Conservation (phyloP, 179 eudicot species). For the Kewa caespitosa region DNA sequence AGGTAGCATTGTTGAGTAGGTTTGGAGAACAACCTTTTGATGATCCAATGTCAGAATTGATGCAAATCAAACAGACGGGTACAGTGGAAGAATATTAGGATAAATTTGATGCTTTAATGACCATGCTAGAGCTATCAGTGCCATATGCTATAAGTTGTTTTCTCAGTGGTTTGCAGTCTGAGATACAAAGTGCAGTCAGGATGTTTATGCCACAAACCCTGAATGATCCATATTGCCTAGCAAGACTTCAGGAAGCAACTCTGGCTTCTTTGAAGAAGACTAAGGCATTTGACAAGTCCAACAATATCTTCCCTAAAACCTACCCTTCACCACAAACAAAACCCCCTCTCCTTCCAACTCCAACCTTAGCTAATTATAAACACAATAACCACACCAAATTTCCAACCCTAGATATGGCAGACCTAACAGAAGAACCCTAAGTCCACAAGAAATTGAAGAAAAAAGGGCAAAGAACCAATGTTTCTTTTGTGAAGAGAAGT, state of each 20-base stretch:
- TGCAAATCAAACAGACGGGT: not conserved
- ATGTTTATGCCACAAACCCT: not conserved
- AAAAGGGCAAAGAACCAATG: not conserved
- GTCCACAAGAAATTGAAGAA: not conserved
- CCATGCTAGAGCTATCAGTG: not conserved
- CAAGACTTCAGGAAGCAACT: not conserved
- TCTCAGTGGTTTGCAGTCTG: not conserved
- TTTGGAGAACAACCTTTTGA: not conserved
- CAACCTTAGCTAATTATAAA: not conserved
- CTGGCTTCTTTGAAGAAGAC: not conserved
- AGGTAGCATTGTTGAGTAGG: not conserved
- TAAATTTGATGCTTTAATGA: not conserved
- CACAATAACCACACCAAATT: not conserved
- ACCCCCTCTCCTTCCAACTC: not conserved
- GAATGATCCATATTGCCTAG: not conserved
- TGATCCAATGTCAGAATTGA: slow-evolving; percentile 1
- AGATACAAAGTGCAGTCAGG: not conserved
- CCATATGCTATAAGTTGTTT: not conserved
- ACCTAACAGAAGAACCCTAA: not conserved
- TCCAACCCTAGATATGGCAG: not conserved
- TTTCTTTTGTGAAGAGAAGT: not conserved
- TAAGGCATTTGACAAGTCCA: not conserved
- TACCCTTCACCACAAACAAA: not conserved
- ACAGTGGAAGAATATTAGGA: not conserved
- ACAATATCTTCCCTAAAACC: not conserved